These are phyloP conservation scores for Zostera marina DNA, from an alignment of 116 monocot genomes.

Conservation along the genomic window DNA sequence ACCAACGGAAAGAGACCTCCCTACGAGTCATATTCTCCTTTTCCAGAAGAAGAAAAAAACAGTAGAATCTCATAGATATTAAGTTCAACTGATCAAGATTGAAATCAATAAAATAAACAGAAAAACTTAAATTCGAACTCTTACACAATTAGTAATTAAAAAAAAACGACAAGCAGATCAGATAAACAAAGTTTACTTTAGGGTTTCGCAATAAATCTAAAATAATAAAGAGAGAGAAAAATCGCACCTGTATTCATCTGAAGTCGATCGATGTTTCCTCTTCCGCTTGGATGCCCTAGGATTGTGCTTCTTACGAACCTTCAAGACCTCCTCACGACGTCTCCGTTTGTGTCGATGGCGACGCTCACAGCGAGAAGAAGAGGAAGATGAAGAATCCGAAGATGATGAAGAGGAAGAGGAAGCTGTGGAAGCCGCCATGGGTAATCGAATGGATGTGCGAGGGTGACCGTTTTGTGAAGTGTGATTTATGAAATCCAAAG, in stretches of 20 bases:
- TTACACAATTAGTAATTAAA: too few relatives aligned
- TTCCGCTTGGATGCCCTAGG: constrained; percentile 12
- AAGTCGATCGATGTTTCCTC: constrained; percentile 13
- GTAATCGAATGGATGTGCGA: neutral
- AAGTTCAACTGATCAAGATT: too few relatives aligned
- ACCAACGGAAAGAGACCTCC: too few relatives aligned
- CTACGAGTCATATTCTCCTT: too few relatives aligned
- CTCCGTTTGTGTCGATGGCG: constrained; percentile 13
- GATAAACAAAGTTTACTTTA: neutral
- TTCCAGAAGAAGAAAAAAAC: too few relatives aligned
- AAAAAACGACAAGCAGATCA: neutral
- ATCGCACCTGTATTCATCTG: constrained; percentile 11
- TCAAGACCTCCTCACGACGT: constrained; percentile 13
- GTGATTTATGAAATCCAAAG: too few relatives aligned
- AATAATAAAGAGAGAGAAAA: neutral
- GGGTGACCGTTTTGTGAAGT: neutral
- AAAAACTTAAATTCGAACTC: too few relatives aligned
- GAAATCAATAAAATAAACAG: too few relatives aligned
- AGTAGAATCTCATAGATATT: too few relatives aligned
- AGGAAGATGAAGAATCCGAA: constrained; percentile 9
- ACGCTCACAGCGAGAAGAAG: constrained; percentile 2
- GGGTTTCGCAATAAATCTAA: neutral
- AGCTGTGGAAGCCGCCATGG: constrained; percentile 10
- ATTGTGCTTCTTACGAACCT: constrained; percentile 24
- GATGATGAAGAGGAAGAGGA: constrained; percentile 10